phyloP scores from a whole-genome alignment of 2,329 filamentous ascomycete species.

The Arachnomyces sp. region DNA sequence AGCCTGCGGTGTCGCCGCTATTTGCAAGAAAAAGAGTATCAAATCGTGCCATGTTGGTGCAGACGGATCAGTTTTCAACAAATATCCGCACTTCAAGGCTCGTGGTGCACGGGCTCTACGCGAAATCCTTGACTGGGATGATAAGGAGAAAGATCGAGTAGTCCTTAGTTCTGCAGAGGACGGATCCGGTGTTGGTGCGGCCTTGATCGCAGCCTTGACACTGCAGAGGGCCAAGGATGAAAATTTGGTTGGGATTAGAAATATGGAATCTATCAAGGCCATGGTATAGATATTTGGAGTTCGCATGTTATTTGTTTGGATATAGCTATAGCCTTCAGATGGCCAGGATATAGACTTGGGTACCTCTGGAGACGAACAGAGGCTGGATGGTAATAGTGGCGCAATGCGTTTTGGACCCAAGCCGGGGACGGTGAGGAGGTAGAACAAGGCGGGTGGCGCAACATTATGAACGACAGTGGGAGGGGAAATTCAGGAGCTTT shows the following conservation, averaged over 20 bases:
- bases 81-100: constrained; percentile 96
- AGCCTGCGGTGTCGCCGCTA: constrained; percentile 89
- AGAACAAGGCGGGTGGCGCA: too few relatives aligned
- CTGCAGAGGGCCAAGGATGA: constrained; percentile 56
- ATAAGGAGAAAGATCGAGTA: constrained; percentile 76
- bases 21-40: constrained; percentile 93
- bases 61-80: constrained; percentile 97
- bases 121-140: constrained; percentile 92
- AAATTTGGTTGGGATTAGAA: constrained; percentile 51
- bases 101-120: constrained; percentile 81
- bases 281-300: constrained; percentile 7
- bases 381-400: too few relatives aligned
- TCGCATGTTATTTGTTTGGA: not conserved
- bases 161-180: constrained; percentile 88
- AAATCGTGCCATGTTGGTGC: constrained; percentile 86
- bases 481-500: too few relatives aligned
- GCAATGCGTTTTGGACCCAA: too few relatives aligned
- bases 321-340: not conserved
- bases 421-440: too few relatives aligned
- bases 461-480: too few relatives aligned
- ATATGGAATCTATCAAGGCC: constrained; percentile 34
- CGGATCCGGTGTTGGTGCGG: constrained; percentile 92
- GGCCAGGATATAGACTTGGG: too few relatives aligned
- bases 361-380: too few relatives aligned
- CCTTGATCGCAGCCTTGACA: constrained; percentile 74